phyloP scores from a whole-genome alignment of 352 stramenopile genomes.

The Globisporangium echinulatum region DNA sequence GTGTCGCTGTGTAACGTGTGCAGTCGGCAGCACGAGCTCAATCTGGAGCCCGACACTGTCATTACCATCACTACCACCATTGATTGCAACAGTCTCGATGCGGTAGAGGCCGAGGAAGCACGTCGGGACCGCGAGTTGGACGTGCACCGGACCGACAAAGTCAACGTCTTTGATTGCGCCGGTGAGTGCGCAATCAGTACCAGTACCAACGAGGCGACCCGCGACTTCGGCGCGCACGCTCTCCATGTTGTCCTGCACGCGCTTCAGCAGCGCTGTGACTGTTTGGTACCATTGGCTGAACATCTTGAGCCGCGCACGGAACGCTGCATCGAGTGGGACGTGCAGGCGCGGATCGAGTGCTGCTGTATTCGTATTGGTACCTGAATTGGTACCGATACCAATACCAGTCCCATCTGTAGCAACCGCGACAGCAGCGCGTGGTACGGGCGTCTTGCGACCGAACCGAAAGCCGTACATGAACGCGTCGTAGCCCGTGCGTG shows the following conservation, averaged over 20 bases:
- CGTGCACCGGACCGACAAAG: conserved; percentile 43
- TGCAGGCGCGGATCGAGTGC: conserved; percentile 39
- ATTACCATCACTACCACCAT: conserved; percentile 17
- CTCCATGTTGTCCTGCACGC: conserved; percentile 54
- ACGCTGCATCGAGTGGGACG: conserved; percentile 32
- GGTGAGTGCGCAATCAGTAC: conserved; percentile 41
- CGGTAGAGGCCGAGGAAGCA: conserved; percentile 57
- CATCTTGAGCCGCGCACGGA: conserved; percentile 38
- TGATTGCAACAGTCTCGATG: conserved; percentile 36
- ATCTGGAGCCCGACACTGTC: conserved; percentile 39
- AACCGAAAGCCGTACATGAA: conserved; percentile 74
- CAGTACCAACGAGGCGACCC: conserved; percentile 41
- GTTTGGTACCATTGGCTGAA: conserved; percentile 57
- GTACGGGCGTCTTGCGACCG: conserved; percentile 42
- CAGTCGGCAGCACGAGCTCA: conserved; percentile 42
- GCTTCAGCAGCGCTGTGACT: conserved; percentile 42
- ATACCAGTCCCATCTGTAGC: not conserved
- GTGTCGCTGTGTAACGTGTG: not conserved
- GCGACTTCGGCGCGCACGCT: conserved; percentile 41
- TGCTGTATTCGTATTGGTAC: conserved; percentile 13
- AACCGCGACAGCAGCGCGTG: conserved; percentile 27
- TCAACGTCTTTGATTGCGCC: conserved; percentile 61
- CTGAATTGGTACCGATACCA: not conserved
- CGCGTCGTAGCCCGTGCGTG: conserved; percentile 30
- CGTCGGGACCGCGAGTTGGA: conserved; percentile 36